Evolutionary conservation across 108 stramenopile species (phyloP), one percentile per base, ranked within the genome.

Genomic region (Skeletonema costatum): DNA sequence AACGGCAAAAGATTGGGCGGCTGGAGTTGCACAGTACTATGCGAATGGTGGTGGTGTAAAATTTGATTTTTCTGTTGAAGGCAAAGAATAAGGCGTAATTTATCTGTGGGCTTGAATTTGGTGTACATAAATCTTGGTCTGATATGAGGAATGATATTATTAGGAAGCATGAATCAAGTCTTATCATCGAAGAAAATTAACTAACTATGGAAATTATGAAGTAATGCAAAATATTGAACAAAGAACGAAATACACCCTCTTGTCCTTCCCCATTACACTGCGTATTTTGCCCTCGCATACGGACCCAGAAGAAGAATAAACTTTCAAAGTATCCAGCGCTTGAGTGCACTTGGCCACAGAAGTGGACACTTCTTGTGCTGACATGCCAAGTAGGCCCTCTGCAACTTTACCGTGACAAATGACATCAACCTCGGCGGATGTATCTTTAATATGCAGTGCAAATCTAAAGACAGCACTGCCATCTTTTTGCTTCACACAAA

Each of bases 1-100:
- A 62, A 84, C 86, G 1, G 30, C 41, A 2, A 48, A 76, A 32
- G 38, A 59, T 58, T 87, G 82, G 79, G 17, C 41, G 1, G 29
- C 31, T 12, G 83, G 83, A 36, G 70, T 87, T 60, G n/a, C 41
- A 5, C 66, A 78, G 14, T 86, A 86, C 56, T 86, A 86, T 66
- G 58, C 38, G 38, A 76, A 70, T 63, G 85, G 85, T 13, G 85
- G 85, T 14, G 85, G 85, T 2, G 60, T 86, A 25, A 68, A 83
- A 7, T 86, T 73, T 41, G 82, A 86, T 71, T 86, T 86, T 48
- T 80, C 78, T 12, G 70, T 86, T 29, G 85, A 83, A 19, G 65
- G 53, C 9, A 56, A 10, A 4, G 53, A 56, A 25, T 56, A 56
- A 56, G 1, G 4, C 16, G n/a, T 50, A 7, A 41, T 41, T 50